Percentiles rank a stretch among this genome's conserved stretches.
phyloP scores from a whole-genome alignment of 2,329 filamentous ascomycete genomes.

The Scytalidium lignicola region DNA sequence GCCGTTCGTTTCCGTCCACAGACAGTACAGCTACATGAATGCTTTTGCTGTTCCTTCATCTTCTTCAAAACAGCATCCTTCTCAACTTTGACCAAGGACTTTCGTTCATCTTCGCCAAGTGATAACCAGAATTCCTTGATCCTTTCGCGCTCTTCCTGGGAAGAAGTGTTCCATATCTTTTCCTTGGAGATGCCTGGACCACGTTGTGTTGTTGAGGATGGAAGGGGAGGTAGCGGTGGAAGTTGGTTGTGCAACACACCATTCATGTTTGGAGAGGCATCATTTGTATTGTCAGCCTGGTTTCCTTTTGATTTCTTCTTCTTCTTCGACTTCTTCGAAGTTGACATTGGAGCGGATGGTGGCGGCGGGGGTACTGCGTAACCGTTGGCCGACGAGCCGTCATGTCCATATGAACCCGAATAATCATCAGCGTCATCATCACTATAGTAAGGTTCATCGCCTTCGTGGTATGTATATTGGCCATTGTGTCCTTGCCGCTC shows the following conservation, averaged over 20 bases:
- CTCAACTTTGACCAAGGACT: constrained; percentile 93
- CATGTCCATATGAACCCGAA: constrained; percentile 27
- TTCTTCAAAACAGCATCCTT: constrained; percentile 97
- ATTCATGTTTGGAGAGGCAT: constrained; percentile 12
- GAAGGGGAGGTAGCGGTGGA: constrained; percentile 34
- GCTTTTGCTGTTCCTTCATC: constrained; percentile 99
- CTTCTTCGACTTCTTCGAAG: constrained; percentile 32
- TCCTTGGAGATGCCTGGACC: constrained; percentile 47
- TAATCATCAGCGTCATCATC: constrained; percentile 42
- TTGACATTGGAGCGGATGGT: constrained; percentile 8
- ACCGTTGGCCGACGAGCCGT: constrained; percentile 25
- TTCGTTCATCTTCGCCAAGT: constrained; percentile 87
- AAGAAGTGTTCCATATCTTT: constrained; percentile 97
- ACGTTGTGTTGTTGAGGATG: constrained; percentile 27
- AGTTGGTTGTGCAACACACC: constrained; percentile 23
- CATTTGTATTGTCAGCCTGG: constrained; percentile 7
- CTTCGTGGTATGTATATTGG: constrained; percentile 40
- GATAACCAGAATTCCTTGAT: constrained; percentile 99
- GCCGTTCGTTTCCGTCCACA: constrained; percentile 94
- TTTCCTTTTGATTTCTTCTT: constrained; percentile 31
- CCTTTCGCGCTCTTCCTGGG: constrained; percentile 87
- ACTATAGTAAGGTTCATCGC: constrained; percentile 50
- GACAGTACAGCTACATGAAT: constrained; percentile 96
- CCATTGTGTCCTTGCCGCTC: constrained; percentile 26
- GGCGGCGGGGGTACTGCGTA: constrained; percentile 21